Base-by-base conservation (phyloP, 345 rosid species). In the Acer yangbiense region DNA sequence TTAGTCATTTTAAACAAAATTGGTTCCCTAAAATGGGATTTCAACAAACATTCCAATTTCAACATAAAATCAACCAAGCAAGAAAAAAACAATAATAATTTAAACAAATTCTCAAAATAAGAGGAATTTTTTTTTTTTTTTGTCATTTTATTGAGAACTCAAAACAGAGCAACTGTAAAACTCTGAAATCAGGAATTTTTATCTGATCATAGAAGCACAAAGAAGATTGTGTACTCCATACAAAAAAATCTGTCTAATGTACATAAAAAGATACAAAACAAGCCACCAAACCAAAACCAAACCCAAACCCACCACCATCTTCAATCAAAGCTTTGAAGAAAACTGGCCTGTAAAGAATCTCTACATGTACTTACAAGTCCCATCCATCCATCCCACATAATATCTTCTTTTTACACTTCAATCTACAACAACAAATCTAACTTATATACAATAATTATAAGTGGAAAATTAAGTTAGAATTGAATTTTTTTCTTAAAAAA, bases 311-410 rank as follows among this genome's bases (percentile, higher is more conserved):
- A 55, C 0, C 60, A 9, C 72, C 14, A 58, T 70, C 83, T 83
- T 83, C 86, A 83, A 83, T 64, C 55, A n/a, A 77, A 75, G 65
- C 27, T 65, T 83, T 80, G 83, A 80, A 80, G 83, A 83, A 80
- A 64, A 54, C n/a, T 23, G 54, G 81, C 83, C 58, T 55, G 77
- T 44, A 74, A 32, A 60, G 78, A 79, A 67, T 78, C 79, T 76
- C 46, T 52, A 72, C 76, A 72, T 43, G 76, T 76, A 76, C 78
- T 43, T 55, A 41, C 12, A 54, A 52, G 25, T 25, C 69, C 16
- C 39, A 35, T 32, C 48, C n/a, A 7, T 11, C 48, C 29, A 60
- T 54, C 60, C 61, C 21, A 57, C 6, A 12, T 60, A 21, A 21
- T 60, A 20, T 60, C 64, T 20, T 9, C 10, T 43, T 8, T 2